A percentile compares a stretch with the other conserved stretches of the same genome.
Evolutionary conservation across 495 filamentous ascomycete species (phyloP).

Genomic region (Echria macrotheca): DNA sequence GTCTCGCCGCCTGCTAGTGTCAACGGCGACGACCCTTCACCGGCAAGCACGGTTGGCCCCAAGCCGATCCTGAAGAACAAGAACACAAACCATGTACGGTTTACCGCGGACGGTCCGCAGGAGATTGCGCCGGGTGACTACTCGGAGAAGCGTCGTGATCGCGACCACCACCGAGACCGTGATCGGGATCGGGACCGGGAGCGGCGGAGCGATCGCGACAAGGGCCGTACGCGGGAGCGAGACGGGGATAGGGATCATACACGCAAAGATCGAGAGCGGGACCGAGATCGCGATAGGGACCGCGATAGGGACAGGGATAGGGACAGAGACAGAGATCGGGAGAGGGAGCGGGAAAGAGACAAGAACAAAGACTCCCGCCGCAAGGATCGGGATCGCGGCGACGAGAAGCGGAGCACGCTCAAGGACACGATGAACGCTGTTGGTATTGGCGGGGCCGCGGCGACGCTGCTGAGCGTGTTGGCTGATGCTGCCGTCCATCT

Average conservation of each 20-base stretch:
- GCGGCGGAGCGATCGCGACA: constrained; percentile 19
- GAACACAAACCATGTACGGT: constrained; percentile 43
- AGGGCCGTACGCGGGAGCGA: constrained; percentile 21
- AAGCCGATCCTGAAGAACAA: constrained; percentile 50
- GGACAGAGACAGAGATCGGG: constrained; percentile 26
- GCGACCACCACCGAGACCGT: constrained; percentile 17
- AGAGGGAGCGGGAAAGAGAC: constrained; percentile 27
- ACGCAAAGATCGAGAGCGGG: no score
- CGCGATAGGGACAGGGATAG: constrained; percentile 16
- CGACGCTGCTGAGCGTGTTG: constrained; percentile 45
- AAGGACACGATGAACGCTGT: constrained; percentile 39
- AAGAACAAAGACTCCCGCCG: constrained; percentile 18
- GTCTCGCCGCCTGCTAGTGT: constrained; percentile 34
- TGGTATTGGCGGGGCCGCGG: constrained; percentile 47
- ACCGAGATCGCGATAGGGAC: constrained; percentile 16
- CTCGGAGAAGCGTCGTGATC: constrained; percentile 18
- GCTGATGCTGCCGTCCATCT: constrained; percentile 40
- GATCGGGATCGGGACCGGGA: constrained; percentile 23
- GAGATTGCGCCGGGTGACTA: constrained; percentile 27
- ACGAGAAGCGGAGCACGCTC: constrained; percentile 32
- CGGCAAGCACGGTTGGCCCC: constrained; percentile 35
- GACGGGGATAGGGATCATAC: constrained; percentile 7
- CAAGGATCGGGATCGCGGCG: constrained; percentile 18
- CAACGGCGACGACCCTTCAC: constrained; percentile 28
- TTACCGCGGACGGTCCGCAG: constrained; percentile 35